Base-by-base conservation (phyloP, 2,329 filamentous ascomycete species). In the Exophiala spinifera region DNA sequence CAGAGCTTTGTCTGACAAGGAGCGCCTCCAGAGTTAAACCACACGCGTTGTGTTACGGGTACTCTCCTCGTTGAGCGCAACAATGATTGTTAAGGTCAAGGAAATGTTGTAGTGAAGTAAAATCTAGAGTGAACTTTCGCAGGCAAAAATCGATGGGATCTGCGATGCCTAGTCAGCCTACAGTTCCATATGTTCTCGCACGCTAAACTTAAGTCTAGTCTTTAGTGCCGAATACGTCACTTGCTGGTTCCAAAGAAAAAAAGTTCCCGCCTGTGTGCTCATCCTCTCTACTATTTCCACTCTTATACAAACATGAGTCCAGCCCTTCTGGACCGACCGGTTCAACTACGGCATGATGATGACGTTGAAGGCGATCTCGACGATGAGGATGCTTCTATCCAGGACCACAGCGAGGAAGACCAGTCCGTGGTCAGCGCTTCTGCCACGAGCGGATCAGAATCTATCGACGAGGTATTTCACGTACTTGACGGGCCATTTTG, bases 341-440 rank as follows among this genome's bases (percentile, higher is more conserved):
- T 61, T 15, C 53, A 51, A 37, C 31, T 53, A 33, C 53, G 63
- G 31, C 61, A 69, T 39, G 64, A 66, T 6, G 57, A 61, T 11
- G 61, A 71, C n/a, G 66, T 63, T 33, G 66, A 71, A 13, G 69
- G 69, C 17, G 70, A 75, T 21, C 68, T 71, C 19, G 69, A 67
- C 17, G 59, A 63, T 3, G 60, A 65, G 6, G 28, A n/a, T n/a
- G n/a, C 34, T 20, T 56, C 47, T 4, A 47, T 54, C 25, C 37
- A 51, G 34, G 28, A 51, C 23, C 21, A 36, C 19, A 42, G 15
- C 45, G 46, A 52, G n/a, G 23, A 43, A 15, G 49, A 48, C 10
- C 44, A 52, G n/a, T 52, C 51, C 25, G 39, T 40, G 15, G 33
- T 23, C n/a, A 43, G 37, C 25, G 28, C 25, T 10, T 46, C 57